Conservation (phyloP, 208 protist species). For the Leishmania guyanensis region DNA sequence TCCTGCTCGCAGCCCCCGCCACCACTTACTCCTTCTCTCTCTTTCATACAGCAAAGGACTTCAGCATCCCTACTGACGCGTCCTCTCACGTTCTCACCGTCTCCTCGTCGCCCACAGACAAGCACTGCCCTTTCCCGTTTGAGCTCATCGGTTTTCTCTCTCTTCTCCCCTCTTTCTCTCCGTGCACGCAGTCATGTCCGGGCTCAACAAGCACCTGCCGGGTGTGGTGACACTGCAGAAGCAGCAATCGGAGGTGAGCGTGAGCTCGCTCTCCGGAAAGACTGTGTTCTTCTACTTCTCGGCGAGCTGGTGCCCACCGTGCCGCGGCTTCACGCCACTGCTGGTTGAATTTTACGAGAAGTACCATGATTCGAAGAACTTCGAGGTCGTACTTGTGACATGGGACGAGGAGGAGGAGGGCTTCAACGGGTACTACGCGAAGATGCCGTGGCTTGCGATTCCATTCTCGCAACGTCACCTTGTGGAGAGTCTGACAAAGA, state of each 20-base stretch:
- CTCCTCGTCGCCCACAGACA: not conserved
- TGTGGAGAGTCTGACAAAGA: constrained; percentile 48
- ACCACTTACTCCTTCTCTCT: not conserved
- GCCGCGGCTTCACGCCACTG: constrained; percentile 89
- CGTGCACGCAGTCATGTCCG: constrained; percentile 10
- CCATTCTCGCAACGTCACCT: constrained; percentile 49
- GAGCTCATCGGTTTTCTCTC: not conserved
- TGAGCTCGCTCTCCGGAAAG: constrained; percentile 47
- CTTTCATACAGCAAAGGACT: not conserved
- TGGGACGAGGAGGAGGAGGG: constrained; percentile 83
- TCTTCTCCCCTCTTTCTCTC: not conserved
- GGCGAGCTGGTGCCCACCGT: constrained; percentile 94
- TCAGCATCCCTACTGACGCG: not conserved
- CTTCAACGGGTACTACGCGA: constrained; percentile 70
- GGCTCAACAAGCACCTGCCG: constrained; percentile 12
- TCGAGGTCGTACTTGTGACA: constrained; percentile 77
- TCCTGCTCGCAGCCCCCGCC: not conserved
- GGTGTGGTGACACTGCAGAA: constrained; percentile 14
- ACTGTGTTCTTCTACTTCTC: constrained; percentile 91
- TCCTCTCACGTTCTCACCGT: not conserved
- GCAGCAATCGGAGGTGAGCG: constrained; percentile 6
- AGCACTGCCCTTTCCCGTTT: not conserved
- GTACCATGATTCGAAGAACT: constrained; percentile 72
- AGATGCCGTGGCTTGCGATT: constrained; percentile 84
- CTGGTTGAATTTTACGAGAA: constrained; percentile 87